phyloP scores from a whole-genome alignment of 495 filamentous ascomycete genomes.

The Cudoniella acicularis region DNA sequence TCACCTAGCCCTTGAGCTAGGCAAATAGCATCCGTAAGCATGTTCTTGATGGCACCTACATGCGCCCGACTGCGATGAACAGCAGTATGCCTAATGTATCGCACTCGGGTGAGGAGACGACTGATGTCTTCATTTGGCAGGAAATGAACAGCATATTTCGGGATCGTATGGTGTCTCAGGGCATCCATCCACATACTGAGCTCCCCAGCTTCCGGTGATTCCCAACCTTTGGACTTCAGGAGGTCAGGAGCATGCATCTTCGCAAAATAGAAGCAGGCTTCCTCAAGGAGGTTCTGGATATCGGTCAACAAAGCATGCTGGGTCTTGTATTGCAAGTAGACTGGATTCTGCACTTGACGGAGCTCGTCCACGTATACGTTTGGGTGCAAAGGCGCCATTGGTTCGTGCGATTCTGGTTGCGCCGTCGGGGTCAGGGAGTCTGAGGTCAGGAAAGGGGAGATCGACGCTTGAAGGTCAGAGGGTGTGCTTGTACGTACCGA shows the following conservation, averaged over 20 bases:
- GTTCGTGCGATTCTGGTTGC: too few relatives aligned
- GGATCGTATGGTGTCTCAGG: not conserved
- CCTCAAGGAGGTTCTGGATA: conserved; percentile 6
- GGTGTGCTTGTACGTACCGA: too few relatives aligned
- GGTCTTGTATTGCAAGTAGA: not conserved
- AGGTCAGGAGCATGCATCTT: not conserved
- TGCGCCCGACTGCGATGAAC: not conserved
- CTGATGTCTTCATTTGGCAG: not conserved
- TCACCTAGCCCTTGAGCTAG: not conserved
- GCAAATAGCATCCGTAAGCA: not conserved
- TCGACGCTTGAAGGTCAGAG: too few relatives aligned
- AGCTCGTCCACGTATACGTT: not conserved
- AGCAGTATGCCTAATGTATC: not conserved
- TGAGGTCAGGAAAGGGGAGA: too few relatives aligned
- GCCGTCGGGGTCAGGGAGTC: too few relatives aligned
- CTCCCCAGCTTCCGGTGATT: not conserved
- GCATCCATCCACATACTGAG: not conserved
- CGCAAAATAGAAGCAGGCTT: not conserved
- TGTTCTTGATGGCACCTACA: not conserved
- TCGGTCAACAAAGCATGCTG: not conserved
- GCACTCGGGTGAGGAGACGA: too few relatives aligned
- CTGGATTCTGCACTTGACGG: not conserved
- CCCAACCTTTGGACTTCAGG: not conserved
- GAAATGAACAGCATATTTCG: not conserved
- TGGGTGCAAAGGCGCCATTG: too few relatives aligned